These are phyloP conservation scores for Saussurea involucrata DNA, from an alignment of 129 eudicot genomes.

Conservation along the genomic window DNA sequence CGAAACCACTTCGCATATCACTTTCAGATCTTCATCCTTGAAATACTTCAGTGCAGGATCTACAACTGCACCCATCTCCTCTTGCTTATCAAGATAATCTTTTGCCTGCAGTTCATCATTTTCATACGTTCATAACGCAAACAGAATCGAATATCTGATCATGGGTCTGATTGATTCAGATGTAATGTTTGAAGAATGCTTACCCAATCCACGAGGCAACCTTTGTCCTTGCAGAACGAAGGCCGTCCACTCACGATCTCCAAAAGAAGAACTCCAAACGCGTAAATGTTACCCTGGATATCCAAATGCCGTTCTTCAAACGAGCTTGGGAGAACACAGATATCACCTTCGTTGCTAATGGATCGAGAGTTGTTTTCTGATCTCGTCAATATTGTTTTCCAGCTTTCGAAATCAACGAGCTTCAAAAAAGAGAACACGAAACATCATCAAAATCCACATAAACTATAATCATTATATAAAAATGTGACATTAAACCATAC, in stretches of 20 bases:
- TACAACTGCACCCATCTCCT: constrained; percentile 51
- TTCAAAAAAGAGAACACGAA: constrained; percentile 16
- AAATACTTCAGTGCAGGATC: constrained; percentile 79
- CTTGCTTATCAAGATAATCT: constrained; percentile 64
- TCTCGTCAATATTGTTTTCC: constrained; percentile 81
- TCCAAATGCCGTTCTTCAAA: constrained; percentile 66
- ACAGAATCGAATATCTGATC: not conserved
- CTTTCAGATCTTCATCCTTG: constrained; percentile 59
- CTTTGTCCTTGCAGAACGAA: constrained; percentile 72
- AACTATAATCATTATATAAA: not conserved
- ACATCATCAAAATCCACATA: constrained; percentile 8
- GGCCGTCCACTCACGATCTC: constrained; percentile 88
- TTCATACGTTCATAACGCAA: not conserved
- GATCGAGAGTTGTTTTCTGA: constrained; percentile 71
- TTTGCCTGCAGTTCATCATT: constrained; percentile 48
- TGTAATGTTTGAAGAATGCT: constrained; percentile 1
- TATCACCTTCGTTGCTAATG: constrained; percentile 69
- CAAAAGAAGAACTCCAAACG: constrained; percentile 81
- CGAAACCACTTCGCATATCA: constrained; percentile 66
- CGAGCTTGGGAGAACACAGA: constrained; percentile 77
- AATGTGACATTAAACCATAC: constrained; percentile 24
- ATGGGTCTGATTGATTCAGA: not conserved
- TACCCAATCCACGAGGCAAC: constrained; percentile 90
- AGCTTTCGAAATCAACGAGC: constrained; percentile 97
- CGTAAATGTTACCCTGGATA: constrained; percentile 74